Evolutionary conservation across 441 rosid species (phyloP).

Genomic region (Populus hybrid): DNA sequence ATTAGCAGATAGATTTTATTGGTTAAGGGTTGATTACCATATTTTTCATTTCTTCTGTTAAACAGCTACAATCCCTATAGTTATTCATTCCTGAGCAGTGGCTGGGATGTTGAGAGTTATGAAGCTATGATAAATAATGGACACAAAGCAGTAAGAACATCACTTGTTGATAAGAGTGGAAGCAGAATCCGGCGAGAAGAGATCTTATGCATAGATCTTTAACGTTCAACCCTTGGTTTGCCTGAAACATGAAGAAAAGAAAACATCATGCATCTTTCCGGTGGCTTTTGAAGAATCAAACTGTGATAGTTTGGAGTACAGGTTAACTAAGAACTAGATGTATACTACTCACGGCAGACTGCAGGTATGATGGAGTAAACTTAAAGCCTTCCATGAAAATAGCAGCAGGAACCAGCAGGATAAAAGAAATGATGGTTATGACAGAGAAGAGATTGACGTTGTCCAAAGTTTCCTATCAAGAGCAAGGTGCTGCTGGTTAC

Average conservation of each 20-base stretch:
- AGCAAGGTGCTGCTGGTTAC: slow-evolving; percentile 4
- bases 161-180: slow-evolving; percentile 97
- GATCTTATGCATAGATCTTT: slow-evolving; percentile 55
- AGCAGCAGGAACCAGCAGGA: slow-evolving; percentile 70
- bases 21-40: too few species aligned
- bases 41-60: too few species aligned
- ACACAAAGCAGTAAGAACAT: neutral
- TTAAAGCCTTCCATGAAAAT: slow-evolving; percentile 72
- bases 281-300: neutral
- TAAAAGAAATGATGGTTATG: slow-evolving; percentile 77
- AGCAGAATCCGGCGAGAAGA: slow-evolving; percentile 71
- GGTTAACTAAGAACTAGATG: too few species aligned
- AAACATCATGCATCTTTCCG: neutral
- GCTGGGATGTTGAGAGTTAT: too few species aligned
- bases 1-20: too few species aligned
- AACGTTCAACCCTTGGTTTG: slow-evolving; percentile 75
- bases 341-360: slow-evolving; percentile 61
- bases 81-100: too few species aligned
- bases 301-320: neutral
- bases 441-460: slow-evolving; percentile 90
- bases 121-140: too few species aligned
- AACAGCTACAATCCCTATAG: too few species aligned
- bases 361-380: slow-evolving; percentile 75
- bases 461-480: slow-evolving; percentile 78
- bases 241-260: slow-evolving; percentile 35